Base-by-base conservation (phyloP, 805 yeast genomes). In the Candida pseudofarinosa region DNA sequence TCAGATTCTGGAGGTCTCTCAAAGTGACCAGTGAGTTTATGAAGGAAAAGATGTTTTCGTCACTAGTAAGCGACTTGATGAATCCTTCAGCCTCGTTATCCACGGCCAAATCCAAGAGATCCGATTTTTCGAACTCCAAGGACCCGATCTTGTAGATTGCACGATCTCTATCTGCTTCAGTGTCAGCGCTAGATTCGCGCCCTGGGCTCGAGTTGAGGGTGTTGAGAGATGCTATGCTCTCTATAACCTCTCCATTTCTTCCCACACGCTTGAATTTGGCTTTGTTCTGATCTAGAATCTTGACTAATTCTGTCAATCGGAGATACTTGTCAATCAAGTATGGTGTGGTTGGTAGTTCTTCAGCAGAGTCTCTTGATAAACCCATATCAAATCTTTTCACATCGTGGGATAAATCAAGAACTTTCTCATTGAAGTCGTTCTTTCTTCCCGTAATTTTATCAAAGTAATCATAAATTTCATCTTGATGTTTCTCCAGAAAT, bases 381-480 rank as follows among this genome's bases (percentile, higher is more conserved):
- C 77, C 76, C 42, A 75, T 58, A 48, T 79, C 81, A 19, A 82
- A 79, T 44, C 86, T 64, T 42, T 77, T 76, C 19, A 79, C 72
- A 33, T 73, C 75, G 48, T 77, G 76, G 43, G 81, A 74, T 50
- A 83, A 63, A 39, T 78, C 80, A 46, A 83, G 62, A 6, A 67
- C 60, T 55, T 77, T 82, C 33, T 77, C 79, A 39, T 74, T 75
- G 56, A 83, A 82, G 52, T 82, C 91, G 52, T 82, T 63, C 51
- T 80, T 82, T 42, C 86, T 67, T 3, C 82, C 81, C 0, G 95
- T 84, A 23, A 90, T 73, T 45, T 77, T 79, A 55, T 80, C 87
- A 51, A 85, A 77, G 63, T 87, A 91, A 14, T 79, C 80, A n/a
- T 71, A 53, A 5, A 89, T 63, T 50, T 86, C 87, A 0, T 51